Evolutionary conservation across 495 filamentous ascomycete species (phyloP).

Genomic region (Penicillium bialowiezense): DNA sequence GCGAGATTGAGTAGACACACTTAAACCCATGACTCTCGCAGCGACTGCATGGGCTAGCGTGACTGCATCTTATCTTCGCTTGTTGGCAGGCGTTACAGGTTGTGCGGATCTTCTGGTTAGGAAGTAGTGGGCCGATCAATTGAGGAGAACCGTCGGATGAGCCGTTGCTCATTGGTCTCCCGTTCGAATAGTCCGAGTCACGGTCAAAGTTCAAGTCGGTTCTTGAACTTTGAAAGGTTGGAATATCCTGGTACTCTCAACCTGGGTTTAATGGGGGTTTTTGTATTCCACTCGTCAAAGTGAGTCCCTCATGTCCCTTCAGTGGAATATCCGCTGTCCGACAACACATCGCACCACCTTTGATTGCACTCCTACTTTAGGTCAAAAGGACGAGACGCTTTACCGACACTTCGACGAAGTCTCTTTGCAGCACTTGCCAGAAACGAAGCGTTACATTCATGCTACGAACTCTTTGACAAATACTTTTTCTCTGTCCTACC

Average conservation of each 20-base stretch:
- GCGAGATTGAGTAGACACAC: conserved; percentile 46
- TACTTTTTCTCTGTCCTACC: conserved; percentile 2
- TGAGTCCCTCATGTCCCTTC: neutral
- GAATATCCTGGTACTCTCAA: neutral
- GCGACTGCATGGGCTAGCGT: conserved; percentile 41
- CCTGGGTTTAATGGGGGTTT: neutral
- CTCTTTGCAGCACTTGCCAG: neutral
- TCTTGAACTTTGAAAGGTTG: neutral
- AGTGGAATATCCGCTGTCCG: neutral
- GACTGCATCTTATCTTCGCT: conserved; percentile 49
- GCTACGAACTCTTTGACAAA: conserved; percentile 4
- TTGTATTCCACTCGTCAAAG: neutral
- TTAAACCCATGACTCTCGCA: conserved; percentile 42
- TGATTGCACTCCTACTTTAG: neutral
- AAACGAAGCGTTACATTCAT: neutral
- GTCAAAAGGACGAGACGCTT: neutral
- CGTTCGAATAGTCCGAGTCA: no score
- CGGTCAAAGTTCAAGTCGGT: no score
- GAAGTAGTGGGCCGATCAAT: neutral
- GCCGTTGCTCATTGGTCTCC: neutral
- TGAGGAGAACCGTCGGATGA: conserved; percentile 13
- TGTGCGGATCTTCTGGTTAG: conserved; percentile 35
- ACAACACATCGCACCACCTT: neutral
- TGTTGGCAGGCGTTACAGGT: conserved; percentile 51
- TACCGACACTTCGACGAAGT: neutral